Base-by-base conservation (phyloP, 257 asterid genomes). In the Primulina huaijiensis region DNA sequence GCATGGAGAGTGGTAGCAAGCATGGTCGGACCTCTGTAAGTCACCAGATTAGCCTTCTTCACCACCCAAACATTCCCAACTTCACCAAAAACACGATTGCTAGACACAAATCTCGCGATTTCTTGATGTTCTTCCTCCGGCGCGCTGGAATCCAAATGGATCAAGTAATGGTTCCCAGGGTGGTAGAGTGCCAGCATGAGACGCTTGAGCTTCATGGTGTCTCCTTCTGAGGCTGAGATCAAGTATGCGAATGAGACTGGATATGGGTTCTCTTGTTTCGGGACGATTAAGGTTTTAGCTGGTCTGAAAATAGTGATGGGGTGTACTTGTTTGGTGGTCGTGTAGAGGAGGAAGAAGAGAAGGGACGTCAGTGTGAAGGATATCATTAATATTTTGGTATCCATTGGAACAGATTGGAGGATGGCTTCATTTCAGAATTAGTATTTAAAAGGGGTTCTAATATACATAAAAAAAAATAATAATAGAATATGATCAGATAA, bases 1-100 rank as follows among this genome's bases (percentile, higher is more conserved):
- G 90, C 96, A 64, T 92, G 97, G 8, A 92, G 88, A 14, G 98
- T 92, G 1, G 89, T 79, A 10, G 96, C 92, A 6, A 92, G 90
- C 98, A 92, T 90, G 4, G 98, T 92, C 31, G 98, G 98, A 5
- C 98, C 97, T 78, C 96, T 80, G 33, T 92, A 92, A 8, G 95
- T 92, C 0, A 92, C 96, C 79, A 92, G 63, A 72, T 83, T 92
- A 3, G 85, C 83, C 79, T 86, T 88, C 20, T 79, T 78, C 46
- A 88, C 96, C 20, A 90, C 65, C 97, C 95, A 88, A 20, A 92
- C 95, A 65, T 92, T 92, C 40, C 90, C 90, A 50, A 88, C 77
- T 60, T 83, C 78, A n/a, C 53, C 76, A 62, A 92, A 92, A 2
- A 84, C 85, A 0, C 60, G 68, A 2, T 89, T 84, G 7, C 75